Evolutionary conservation across 176 grass and related monocot genomes (phyloP).

Genomic region (Zea mays): DNA sequence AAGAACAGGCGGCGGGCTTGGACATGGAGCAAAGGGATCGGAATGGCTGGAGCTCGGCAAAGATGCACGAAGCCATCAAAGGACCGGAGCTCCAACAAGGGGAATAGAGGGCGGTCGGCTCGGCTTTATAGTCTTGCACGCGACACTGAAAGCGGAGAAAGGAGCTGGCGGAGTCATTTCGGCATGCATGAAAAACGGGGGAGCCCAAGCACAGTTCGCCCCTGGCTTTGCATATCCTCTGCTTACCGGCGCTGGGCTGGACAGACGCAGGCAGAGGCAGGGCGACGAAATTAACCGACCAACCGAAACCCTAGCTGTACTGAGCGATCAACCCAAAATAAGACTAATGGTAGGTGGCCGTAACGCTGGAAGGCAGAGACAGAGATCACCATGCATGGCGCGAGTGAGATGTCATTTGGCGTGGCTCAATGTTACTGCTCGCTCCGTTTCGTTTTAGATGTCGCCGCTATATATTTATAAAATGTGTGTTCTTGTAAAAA

Average conservation of each 20-base stretch:
- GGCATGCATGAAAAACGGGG: neutral
- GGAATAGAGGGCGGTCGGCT: neutral
- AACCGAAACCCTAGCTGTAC: neutral
- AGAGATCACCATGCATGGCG: neutral
- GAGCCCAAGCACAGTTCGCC: neutral
- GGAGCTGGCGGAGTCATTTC: neutral
- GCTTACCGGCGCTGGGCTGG: neutral
- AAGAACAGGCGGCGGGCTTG: neutral
- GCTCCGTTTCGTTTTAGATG: too few species aligned
- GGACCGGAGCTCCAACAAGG: slow-evolving; percentile 44
- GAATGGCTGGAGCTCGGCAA: slow-evolving; percentile 38
- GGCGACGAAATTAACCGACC: neutral
- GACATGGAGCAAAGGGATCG: neutral
- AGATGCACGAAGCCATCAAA: neutral
- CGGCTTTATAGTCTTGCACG: slow-evolving; percentile 30
- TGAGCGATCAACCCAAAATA: neutral
- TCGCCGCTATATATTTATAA: too few species aligned
- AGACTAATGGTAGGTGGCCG: neutral
- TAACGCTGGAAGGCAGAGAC: neutral
- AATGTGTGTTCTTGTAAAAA: too few species aligned
- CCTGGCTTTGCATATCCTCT: neutral
- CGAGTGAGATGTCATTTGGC: neutral
- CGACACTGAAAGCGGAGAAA: neutral
- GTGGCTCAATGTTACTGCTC: neutral
- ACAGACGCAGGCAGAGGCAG: neutral